Base-by-base conservation (phyloP, 2,329 filamentous ascomycete species). In the Ophiostoma sp. region DNA sequence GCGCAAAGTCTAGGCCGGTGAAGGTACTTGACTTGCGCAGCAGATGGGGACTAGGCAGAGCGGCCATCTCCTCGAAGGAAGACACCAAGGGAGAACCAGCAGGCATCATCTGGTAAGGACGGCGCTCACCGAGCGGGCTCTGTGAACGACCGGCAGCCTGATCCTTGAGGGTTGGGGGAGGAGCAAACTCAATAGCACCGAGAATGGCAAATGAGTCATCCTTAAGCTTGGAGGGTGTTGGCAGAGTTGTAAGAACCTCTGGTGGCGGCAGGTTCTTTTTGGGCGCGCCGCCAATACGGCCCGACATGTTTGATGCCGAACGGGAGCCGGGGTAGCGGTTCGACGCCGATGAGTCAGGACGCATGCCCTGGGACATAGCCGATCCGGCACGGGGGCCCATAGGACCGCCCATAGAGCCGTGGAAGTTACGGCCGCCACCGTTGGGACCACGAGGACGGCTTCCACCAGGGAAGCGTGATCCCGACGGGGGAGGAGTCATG, bases 401-500 rank as follows among this genome's bases (percentile, higher is more conserved):
- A 23, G 13, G 78, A 60, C 81, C 83, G 20, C 83, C 81, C 71
- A 86, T 79, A 4, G 84, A 86, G 35, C 84, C 84, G 70, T 83
- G 79, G 72, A 77, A n/a, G 10, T 77, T 68, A 77, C 65, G 65
- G 4, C 36, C n/a, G 5, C 39, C 64, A 7, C 31, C 64, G 64
- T 27, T 41, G 65, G 66, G 41, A 8, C 66, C 79, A 10, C 81
- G 81, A 54, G 80, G 81, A 67, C 77, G 79, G 15, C 71, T 67
- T 0, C 76, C 76, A 3, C 81, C 76, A 23, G 77, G 80, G 76
- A 82, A 80, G 66, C 84, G 79, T 68, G 82, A 77, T 66, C 82
- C 82, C 67, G 83, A 82, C 1, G 94, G 94, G 23, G 94, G 94
- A 68, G 94, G 94, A 27, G 94, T 98, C 94, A 98, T 97, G 68